These are phyloP conservation scores for Ambrosia hybrid DNA, from an alignment of 140 eudicot species.

Conservation along the genomic window DNA sequence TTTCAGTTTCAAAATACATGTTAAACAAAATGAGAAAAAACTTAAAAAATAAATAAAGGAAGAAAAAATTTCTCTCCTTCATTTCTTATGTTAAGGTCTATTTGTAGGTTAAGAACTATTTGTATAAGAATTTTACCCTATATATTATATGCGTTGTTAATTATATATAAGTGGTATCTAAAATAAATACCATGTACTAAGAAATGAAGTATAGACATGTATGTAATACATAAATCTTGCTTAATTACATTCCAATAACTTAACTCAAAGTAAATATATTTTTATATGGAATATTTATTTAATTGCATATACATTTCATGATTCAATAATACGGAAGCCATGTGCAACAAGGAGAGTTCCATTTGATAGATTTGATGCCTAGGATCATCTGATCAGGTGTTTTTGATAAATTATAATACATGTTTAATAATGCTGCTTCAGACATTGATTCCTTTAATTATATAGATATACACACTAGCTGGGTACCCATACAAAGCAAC, in stretches of 20 bases:
- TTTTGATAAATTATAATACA: conserved; percentile 7
- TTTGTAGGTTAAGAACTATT: too few species aligned
- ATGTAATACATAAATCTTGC: background rate
- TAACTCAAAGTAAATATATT: conserved; percentile 11
- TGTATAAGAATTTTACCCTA: too few species aligned
- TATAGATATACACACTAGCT: background rate
- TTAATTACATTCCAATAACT: background rate
- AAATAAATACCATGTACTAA: background rate
- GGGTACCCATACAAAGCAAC: background rate
- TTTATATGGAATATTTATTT: conserved; percentile 1
- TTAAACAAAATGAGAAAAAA: too few species aligned
- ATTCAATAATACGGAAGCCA: conserved; percentile 18
- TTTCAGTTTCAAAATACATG: too few species aligned
- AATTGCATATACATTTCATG: too few species aligned
- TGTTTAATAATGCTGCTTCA: conserved; percentile 5
- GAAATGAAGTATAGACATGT: background rate
- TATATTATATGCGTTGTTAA: too few species aligned
- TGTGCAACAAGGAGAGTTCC: conserved; percentile 31
- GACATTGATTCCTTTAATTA: background rate
- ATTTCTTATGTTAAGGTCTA: too few species aligned
- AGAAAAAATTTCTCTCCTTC: too few species aligned
- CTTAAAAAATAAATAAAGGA: too few species aligned
- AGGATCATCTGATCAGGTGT: conserved; percentile 41
- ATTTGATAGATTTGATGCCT: conserved; percentile 42
- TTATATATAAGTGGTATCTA: background rate